These are phyloP conservation scores for Protomyces lactucae-debilis DNA, from an alignment of 1,139 yeast species.

Conservation along the genomic window DNA sequence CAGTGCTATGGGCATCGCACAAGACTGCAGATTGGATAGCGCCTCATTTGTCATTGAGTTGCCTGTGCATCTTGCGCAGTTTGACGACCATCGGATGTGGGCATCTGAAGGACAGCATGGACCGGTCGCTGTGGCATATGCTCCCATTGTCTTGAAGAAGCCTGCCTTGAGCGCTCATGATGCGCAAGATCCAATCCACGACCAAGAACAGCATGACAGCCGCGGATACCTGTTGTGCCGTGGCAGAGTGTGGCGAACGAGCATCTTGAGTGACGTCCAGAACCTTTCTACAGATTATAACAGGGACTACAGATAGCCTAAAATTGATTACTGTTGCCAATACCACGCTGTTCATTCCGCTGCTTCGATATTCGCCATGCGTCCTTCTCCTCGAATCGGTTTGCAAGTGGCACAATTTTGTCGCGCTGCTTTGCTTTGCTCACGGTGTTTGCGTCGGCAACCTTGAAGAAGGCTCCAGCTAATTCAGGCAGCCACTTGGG, in stretches of 20 bases:
- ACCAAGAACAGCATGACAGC: conserved; percentile 4
- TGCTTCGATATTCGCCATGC: conserved; percentile 53
- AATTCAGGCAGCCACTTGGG: conserved; percentile 79
- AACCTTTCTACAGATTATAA: neutral
- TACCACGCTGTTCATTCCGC: conserved; percentile 33
- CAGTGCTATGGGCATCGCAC: conserved; percentile 8
- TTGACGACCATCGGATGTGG: conserved; percentile 2
- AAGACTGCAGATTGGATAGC: conserved; percentile 15
- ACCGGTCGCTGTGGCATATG: conserved; percentile 4
- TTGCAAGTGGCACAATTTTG: conserved; percentile 60
- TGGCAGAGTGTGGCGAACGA: conserved; percentile 17
- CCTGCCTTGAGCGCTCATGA: neutral
- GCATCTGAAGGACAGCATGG: conserved; percentile 17
- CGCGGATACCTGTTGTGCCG: neutral
- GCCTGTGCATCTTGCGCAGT: conserved; percentile 3
- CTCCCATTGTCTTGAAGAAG: conserved; percentile 7
- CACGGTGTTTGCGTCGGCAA: conserved; percentile 46
- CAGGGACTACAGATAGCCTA: neutral
- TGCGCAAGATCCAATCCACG: neutral
- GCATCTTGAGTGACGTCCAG: conserved; percentile 13
- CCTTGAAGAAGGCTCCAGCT: conserved; percentile 82
- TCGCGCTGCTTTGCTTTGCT: conserved; percentile 46
- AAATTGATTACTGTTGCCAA: neutral
- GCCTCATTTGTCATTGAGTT: conserved; percentile 16
- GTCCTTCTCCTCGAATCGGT: conserved; percentile 52